Conservation (phyloP, 192 early-diverging fungal genomes). For the Podila horticola region DNA sequence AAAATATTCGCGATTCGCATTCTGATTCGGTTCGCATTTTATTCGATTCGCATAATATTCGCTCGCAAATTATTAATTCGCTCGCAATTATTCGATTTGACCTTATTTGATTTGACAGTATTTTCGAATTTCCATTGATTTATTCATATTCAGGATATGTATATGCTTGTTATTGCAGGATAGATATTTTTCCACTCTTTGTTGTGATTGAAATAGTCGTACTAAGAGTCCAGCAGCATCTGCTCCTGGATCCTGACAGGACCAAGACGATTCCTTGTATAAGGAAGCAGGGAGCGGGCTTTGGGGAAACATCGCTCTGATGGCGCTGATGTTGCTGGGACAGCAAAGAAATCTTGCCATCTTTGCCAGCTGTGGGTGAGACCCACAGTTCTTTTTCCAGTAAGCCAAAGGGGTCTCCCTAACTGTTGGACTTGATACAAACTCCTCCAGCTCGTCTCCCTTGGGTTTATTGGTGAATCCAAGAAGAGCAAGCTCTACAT, state of each 20-base stretch:
- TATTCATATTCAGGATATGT: no score
- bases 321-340: constrained; percentile 23
- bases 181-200: no score
- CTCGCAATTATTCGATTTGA: no score
- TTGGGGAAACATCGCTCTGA: constrained; percentile 26
- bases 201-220: constrained; percentile 17
- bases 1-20: no score
- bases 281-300: constrained; percentile 11
- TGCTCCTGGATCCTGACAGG: constrained; percentile 11
- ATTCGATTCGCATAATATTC: no score
- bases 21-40: no score
- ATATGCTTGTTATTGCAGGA: no score
- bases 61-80: no score
- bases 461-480: not conserved
- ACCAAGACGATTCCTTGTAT: constrained; percentile 24
- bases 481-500: constrained; percentile 25
- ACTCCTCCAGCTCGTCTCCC: constrained; percentile 16
- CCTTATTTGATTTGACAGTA: no score
- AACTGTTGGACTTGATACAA: constrained; percentile 7
- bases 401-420: not conserved
- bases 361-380: constrained; percentile 13
- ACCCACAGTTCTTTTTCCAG: constrained; percentile 8
- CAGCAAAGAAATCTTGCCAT: constrained; percentile 24
- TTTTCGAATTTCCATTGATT: no score
- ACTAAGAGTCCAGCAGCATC: constrained; percentile 17